Percentiles rank a stretch among this genome's conserved stretches.
Conservation (phyloP, 2,329 filamentous ascomycete species). For the Dactylella cylindrospora region DNA sequence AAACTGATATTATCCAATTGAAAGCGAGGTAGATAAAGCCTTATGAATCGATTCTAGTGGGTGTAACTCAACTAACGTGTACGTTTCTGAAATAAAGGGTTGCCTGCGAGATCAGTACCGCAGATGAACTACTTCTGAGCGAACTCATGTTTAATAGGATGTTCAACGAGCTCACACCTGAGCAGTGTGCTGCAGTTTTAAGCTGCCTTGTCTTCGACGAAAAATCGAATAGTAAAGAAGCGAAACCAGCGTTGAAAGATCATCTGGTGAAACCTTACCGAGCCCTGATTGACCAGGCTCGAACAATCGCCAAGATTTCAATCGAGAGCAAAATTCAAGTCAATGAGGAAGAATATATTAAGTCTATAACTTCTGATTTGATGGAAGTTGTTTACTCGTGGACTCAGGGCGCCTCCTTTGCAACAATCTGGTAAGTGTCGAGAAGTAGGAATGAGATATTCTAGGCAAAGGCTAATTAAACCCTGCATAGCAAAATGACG, state of each 20-base stretch:
- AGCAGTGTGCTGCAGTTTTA: slow-evolving; percentile 80
- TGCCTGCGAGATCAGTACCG: slow-evolving; percentile 95
- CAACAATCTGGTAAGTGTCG: slow-evolving; percentile 84
- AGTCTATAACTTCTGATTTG: slow-evolving; percentile 86
- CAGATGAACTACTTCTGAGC: slow-evolving; percentile 88
- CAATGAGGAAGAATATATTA: slow-evolving; percentile 81
- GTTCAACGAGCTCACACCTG: slow-evolving; percentile 91
- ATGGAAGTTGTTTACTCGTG: slow-evolving; percentile 96
- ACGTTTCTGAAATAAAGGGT: too few species aligned
- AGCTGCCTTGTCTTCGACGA: slow-evolving; percentile 98
- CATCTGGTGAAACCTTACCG: slow-evolving; percentile 82
- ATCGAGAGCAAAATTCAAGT: slow-evolving; percentile 92
- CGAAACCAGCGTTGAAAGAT: slow-evolving; percentile 67
- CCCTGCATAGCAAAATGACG: slow-evolving; percentile 81
- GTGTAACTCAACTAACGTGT: too few species aligned
- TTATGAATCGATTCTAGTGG: not conserved
- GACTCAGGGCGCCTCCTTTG: slow-evolving; percentile 86
- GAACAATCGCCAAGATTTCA: slow-evolving; percentile 87
- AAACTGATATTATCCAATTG: slow-evolving; percentile 89
- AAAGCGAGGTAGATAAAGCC: slow-evolving; percentile 70
- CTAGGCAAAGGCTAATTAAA: slow-evolving; percentile 41
- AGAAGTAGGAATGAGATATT: not conserved
- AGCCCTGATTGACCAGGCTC: slow-evolving; percentile 83
- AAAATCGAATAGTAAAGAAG: slow-evolving; percentile 65
- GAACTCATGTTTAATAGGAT: slow-evolving; percentile 95